Evolutionary conservation across 208 protist genomes (phyloP), one percentile per base, ranked within the genome.

Genomic region (Leishmania lainsoni): DNA sequence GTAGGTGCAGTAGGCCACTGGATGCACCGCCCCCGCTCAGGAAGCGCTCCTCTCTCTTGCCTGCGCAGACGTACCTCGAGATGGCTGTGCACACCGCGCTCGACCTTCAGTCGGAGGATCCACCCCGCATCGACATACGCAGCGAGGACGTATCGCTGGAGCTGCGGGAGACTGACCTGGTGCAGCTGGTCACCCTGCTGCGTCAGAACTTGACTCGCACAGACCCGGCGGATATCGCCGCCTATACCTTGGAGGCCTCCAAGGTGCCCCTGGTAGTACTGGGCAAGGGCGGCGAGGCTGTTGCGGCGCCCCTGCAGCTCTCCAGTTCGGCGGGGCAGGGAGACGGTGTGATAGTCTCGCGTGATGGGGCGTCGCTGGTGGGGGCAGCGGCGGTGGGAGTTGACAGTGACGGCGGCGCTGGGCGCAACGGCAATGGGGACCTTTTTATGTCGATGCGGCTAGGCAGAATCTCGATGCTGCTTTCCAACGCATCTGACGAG

Each of bases 171-270:
- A 49, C 65, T 3, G 87, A 95, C 58, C 74, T 96, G 59, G 89
- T 95, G 17, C 87, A 92, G 56, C 75, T 95, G 4, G 89, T 87
- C 63, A 84, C 84, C 2, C 76, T 96, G 49, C 77, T 93, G 58
- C 87, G 88, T 32, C 89, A 92, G 52, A 95, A 95, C 76, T 35
- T 95, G 35, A 90, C 88, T 51, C 89, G 89, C 20, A 80, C 81
- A 17, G 82, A 86, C 42, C 49, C 58, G n/a, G 58, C 58, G 0
- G 84, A 74, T n/a, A 79, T 88, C 52, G 77, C 79, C 20, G 48
- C 20, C 29, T 84, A 83, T 79, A 70, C 80, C 20, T 45, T 68
- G 52, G 79, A 72, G 66, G 12, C 68, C 17, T 17, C 80, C 29
- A 10, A 32, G 56, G 63, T 51, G 78, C 79, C 58, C 20, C 78